These are phyloP conservation scores for Lasiodiplodia hormozganensis DNA, from an alignment of 2,329 filamentous ascomycete genomes.

Conservation along the genomic window DNA sequence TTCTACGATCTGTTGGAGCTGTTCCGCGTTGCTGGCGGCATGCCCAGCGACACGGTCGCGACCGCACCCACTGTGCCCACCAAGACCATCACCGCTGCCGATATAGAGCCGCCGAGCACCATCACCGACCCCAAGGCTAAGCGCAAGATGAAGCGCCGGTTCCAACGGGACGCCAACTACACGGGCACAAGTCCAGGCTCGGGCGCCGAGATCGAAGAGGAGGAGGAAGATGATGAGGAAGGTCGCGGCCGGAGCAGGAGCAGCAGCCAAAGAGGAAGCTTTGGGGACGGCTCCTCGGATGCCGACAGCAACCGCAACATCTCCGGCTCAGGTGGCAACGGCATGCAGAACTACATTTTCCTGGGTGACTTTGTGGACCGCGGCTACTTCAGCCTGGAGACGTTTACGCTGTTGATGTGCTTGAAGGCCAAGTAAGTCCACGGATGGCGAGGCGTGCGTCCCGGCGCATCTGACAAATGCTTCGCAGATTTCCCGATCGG, in stretches of 20 bases:
- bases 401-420: conserved; percentile 74
- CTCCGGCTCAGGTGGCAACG: conserved; percentile 54
- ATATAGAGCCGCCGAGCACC: conserved; percentile 87
- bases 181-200: conserved; percentile 57
- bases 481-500: conserved; percentile 69
- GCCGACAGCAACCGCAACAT: conserved; percentile 46
- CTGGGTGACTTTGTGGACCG: conserved; percentile 77
- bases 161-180: conserved; percentile 59
- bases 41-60: conserved; percentile 80
- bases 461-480: conserved; percentile 29
- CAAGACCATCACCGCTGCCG: conserved; percentile 83
- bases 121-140: conserved; percentile 88
- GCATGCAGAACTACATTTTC: conserved; percentile 75
- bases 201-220: conserved; percentile 53
- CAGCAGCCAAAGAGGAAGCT: conserved; percentile 47
- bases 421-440: conserved; percentile 71
- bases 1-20: conserved; percentile 98
- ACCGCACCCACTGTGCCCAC: conserved; percentile 71
- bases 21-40: conserved; percentile 94
- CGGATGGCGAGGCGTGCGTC: not conserved
- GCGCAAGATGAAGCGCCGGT: conserved; percentile 75
- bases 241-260: conserved; percentile 54
- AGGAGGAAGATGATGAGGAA: conserved; percentile 59
- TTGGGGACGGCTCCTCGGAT: conserved; percentile 51
- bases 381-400: conserved; percentile 77